Base-by-base conservation (phyloP, 495 filamentous ascomycete genomes). In the Extremus antarcticus region DNA sequence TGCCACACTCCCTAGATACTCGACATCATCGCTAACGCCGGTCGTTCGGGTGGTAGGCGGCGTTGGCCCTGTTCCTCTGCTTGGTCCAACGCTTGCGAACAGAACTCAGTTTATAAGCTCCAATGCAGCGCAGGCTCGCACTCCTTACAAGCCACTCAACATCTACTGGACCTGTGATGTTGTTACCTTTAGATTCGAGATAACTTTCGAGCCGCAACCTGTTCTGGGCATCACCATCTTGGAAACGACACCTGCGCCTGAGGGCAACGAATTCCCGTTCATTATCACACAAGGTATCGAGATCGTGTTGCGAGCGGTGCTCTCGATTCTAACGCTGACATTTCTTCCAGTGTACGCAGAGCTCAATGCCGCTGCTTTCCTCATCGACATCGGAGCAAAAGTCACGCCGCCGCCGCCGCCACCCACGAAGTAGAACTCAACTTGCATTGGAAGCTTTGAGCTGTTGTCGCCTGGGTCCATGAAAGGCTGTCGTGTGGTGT, bases 111-210 rank as follows among this genome's bases (percentile, higher is more conserved):
- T 45, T n/a, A 45, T 45, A 3, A n/a, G 4, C 16, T 7, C 41
- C 41, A 45, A 45, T n/a, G 4, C 41, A 8, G 41, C 41, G 19
- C 41, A 45, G n/a, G 41, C 41, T 7, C 3, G 8, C 17, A 45
- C 41, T 3, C 41, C 41, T 8, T 45, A 45, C 41, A 3, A 45
- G n/a, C 16, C 41, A 7, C 41, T 45, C 41, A 45, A 45, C 41
- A 45, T 45, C 41, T 45, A 45, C 41, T 45, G 41, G 41, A 45
- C 41, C n/a, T 45, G 41, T n/a, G 41, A 45, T n/a, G 41, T 45
- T 45, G 19, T 45, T 21, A 45, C 41, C 41, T 45, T 45, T n/a
- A 7, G 41, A 7, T 45, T 45, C 41, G 19, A 8, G 7, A 45
- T 45, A 4, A 7, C 41, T 9, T 45, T 45, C 41, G 41, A n/a